phyloP scores from a whole-genome alignment of 2,329 filamentous ascomycete genomes.

The Pseudohalonectria lignicola region DNA sequence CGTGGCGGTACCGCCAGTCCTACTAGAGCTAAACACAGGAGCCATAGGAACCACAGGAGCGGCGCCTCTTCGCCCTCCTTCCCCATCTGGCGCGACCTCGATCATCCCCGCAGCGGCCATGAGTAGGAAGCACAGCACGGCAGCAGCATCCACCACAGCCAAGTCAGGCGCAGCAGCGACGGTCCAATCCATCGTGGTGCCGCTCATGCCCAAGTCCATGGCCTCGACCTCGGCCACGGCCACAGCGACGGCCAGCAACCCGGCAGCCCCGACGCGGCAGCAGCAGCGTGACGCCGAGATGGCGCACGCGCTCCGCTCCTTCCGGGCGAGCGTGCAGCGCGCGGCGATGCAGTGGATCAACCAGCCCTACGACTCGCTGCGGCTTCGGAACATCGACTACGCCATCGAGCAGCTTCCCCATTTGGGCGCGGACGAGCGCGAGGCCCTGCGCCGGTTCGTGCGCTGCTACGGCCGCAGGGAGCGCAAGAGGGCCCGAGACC shows the following conservation, averaged over 20 bases:
- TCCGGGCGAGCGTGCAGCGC: slow-evolving; percentile 28
- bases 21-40: too few species aligned
- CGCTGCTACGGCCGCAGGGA: slow-evolving; percentile 48
- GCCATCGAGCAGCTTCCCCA: slow-evolving; percentile 29
- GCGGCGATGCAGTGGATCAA: slow-evolving; percentile 33
- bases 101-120: neutral
- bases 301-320: slow-evolving; percentile 21
- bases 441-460: slow-evolving; percentile 37
- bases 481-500: slow-evolving; percentile 73
- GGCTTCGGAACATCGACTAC: slow-evolving; percentile 35
- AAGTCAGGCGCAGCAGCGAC: too few species aligned
- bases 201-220: neutral
- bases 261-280: slow-evolving; percentile 3
- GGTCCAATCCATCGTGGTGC: neutral
- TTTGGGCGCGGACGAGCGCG: slow-evolving; percentile 23
- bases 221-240: neutral
- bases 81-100: neutral
- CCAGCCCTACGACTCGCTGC: slow-evolving; percentile 34
- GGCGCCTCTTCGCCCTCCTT: too few species aligned
- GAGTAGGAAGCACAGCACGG: too few species aligned
- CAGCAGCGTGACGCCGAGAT: slow-evolving; percentile 14
- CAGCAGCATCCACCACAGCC: too few species aligned
- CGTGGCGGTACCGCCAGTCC: neutral
- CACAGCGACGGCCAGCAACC: neutral
- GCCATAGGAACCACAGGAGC: too few species aligned